Conservation (phyloP, 176 grass and related monocot genomes). For the Bothriochloa decipiens region DNA sequence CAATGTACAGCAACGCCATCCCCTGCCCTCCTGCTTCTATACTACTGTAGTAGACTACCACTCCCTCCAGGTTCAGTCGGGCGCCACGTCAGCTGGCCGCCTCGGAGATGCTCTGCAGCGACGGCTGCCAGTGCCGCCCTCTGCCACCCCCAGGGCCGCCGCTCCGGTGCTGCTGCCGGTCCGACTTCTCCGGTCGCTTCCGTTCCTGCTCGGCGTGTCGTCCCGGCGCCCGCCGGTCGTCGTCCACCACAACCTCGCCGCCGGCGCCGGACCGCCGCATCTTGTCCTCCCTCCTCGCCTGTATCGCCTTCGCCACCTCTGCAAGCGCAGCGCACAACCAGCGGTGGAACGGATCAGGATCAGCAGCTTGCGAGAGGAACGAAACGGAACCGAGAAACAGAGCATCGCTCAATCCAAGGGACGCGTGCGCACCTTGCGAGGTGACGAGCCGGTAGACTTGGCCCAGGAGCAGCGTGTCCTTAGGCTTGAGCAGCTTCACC, state of each 20-base stretch:
- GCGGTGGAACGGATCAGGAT: not conserved
- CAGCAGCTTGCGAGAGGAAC: not conserved
- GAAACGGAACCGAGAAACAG: not conserved
- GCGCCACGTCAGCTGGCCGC: not conserved
- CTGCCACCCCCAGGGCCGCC: not conserved
- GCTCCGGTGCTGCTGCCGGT: conserved; percentile 10
- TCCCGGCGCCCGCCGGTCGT: conserved; percentile 7
- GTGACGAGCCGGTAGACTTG: conserved; percentile 92
- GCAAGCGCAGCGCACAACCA: not conserved
- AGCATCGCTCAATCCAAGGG: not conserved
- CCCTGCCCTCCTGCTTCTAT: too few species aligned
- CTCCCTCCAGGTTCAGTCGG: too few species aligned
- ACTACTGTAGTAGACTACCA: too few species aligned
- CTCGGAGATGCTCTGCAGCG: conserved; percentile 59
- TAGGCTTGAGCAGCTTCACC: conserved; percentile 85
- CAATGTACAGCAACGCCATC: too few species aligned
- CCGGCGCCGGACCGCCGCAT: conserved; percentile 3
- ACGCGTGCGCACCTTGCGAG: conserved; percentile 50
- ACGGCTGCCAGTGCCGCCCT: conserved; percentile 42
- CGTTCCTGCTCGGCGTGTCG: conserved; percentile 25
- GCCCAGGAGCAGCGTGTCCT: conserved; percentile 72
- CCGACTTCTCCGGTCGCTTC: conserved; percentile 39
- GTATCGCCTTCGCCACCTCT: conserved; percentile 74
- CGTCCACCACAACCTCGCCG: not conserved
- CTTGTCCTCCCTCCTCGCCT: conserved; percentile 65